Evolutionary conservation across 139 green algal genomes (phyloP), one percentile per base, ranked within the genome.

Genomic region (Choricystis sp.): DNA sequence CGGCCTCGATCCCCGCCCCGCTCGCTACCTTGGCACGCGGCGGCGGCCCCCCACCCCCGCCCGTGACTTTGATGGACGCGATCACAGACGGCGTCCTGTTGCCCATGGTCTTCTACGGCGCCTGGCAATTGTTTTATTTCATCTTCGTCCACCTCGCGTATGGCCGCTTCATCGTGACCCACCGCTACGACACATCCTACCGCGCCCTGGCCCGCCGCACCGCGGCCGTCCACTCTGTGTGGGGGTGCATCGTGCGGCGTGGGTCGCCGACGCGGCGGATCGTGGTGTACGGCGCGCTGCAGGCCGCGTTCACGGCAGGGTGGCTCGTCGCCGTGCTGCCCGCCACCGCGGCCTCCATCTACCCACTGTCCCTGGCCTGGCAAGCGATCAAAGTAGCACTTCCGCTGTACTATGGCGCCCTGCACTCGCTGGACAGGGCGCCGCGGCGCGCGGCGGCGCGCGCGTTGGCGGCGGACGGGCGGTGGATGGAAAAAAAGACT

Each of bases 61-160:
- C 59, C 31, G 25, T n/a, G 23, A 21, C 31, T 25, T 26, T 4
- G 31, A n/a, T n/a, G n/a, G n/a, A n/a, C n/a, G n/a, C n/a, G n/a
- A n/a, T n/a, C n/a, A n/a, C n/a, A n/a, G 4, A 14, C 59, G 22
- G 26, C 62, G 31, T 22, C 71, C 57, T 89, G 1, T 73, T 66
- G 2, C 81, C 82, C 0, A 49, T 86, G 26, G 49, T 61, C 2
- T 85, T 83, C 74, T 88, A 89, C 57, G 29, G 65, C 2, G 61
- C 60, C 1, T 88, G 82, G 82, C 81, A 89, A 65, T 40, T 81
- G 3, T 2, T 64, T 14, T 88, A 88, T 59, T 89, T 65, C 21
- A 16, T 89, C 24, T 26, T 83, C 4, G 78, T 88, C 9, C 82
- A 88, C 69, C 72, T 87, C 9, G 22, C 64, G 21, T 79, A 22